Base-by-base conservation (phyloP, 768 basidiomycete genomes). In the Mycena vitilis region DNA sequence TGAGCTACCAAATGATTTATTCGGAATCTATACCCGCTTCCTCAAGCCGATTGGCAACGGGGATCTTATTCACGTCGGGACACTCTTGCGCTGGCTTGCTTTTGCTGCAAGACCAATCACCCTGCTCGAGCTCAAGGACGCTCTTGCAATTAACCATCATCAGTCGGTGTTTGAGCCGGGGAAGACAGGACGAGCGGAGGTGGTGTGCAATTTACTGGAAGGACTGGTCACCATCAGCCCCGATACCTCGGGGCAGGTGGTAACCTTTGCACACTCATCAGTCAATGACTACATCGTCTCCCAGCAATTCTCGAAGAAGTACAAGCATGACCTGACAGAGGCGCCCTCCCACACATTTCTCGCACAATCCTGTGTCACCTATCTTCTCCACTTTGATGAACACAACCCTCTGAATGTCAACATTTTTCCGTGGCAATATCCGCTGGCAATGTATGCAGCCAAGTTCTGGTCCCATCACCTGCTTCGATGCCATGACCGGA, bases 81-180 rank as follows among this genome's bases (percentile, higher is more conserved):
- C 49, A 5, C 45, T 42, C 8, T 42, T 66, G 5, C 49, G 65
- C 0, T 66, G 58, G 65, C 52, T 66, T 11, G 3, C 45, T 3
- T 66, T 25, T 40, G 54, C 52, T 2, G 30, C 30, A 5, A 53
- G 30, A 18, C 30, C 52, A 1, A 16, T 53, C 5, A 16, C 8
- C 36, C 52, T 47, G 2, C 6, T 13, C 2, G 0, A 48, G 34
- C 7, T 66, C 6, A 58, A 51, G 30, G 58, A 66, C 18, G 37
- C 65, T 18, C 9, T 66, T 25, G 40, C 65, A 9, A 60, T 66
- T n/a, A 53, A 66, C 37, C 55, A 60, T n/a, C 55, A 58, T 22
- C 20, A 60, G 30, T 34, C 30, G 48, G 40, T 48, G 16, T 11
- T 60, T 48, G 20, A 5, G 38, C 9, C 65, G 58, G 8, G 38